phyloP scores from a whole-genome alignment of 495 filamentous ascomycete genomes.

The Penicillium manginii region DNA sequence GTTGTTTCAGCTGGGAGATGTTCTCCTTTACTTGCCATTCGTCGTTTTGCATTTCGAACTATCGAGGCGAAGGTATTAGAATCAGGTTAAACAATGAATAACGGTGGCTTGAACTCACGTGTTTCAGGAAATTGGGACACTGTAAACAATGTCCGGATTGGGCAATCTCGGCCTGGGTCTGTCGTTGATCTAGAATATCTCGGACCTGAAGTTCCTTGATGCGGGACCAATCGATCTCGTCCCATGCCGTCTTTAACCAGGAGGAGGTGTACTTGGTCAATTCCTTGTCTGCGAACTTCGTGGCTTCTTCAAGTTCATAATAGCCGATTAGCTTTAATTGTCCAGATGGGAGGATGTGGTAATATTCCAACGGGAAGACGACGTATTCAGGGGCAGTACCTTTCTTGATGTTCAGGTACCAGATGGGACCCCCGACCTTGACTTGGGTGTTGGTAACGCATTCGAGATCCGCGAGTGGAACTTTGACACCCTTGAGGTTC shows the following conservation, averaged over 20 bases:
- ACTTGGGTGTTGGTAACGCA: conserved; percentile 76
- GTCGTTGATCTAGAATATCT: conserved; percentile 71
- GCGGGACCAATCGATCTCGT: conserved; percentile 80
- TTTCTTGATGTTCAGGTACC: conserved; percentile 51
- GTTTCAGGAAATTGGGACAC: conserved; percentile 80
- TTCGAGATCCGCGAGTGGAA: conserved; percentile 75
- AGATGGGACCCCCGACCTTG: conserved; percentile 57
- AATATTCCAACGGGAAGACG: neutral
- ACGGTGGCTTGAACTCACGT: conserved; percentile 59
- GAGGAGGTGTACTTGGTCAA: conserved; percentile 63
- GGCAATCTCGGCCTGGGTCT: conserved; percentile 59
- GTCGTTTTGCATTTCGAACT: conserved; percentile 92
- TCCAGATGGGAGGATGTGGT: too few relatives aligned
- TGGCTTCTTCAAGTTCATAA: conserved; percentile 34
- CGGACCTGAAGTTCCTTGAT: conserved; percentile 79
- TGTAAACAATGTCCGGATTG: conserved; percentile 60
- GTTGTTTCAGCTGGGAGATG: conserved; percentile 78
- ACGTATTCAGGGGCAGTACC: conserved; percentile 24
- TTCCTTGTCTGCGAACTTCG: conserved; percentile 59
- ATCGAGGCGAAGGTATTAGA: conserved; percentile 4
- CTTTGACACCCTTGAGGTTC: conserved; percentile 61
- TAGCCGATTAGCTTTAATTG: too few relatives aligned
- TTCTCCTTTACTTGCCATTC: conserved; percentile 93
- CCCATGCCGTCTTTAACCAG: conserved; percentile 77
- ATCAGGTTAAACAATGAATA: neutral